Evolutionary conservation across 2,329 filamentous ascomycete species (phyloP).

Genomic region (Amesomyces nigricolor): DNA sequence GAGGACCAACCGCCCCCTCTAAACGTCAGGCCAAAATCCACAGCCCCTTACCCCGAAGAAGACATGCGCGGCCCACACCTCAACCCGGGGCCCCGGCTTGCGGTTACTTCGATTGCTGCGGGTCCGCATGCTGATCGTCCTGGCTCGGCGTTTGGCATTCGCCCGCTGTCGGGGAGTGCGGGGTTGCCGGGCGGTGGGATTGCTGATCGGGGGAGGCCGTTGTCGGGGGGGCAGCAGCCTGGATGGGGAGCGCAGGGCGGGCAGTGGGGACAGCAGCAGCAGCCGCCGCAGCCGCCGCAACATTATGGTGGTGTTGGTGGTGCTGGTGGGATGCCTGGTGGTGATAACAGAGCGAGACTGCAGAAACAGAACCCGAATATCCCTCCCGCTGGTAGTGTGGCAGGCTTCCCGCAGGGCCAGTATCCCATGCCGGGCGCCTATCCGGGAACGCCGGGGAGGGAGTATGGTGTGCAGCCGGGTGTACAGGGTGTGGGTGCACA

Average conservation of each 20-base stretch:
- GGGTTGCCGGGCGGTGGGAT: conserved; percentile 39
- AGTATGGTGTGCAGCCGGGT: conserved; percentile 37
- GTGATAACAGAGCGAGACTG: conserved; percentile 36
- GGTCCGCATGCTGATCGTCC: conserved; percentile 46
- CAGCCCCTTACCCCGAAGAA: conserved; percentile 50
- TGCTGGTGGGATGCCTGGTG: conserved; percentile 31
- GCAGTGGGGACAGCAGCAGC: conserved; percentile 12
- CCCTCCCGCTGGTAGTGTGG: conserved; percentile 10
- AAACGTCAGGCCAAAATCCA: conserved; percentile 41
- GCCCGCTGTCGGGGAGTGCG: conserved; percentile 34
- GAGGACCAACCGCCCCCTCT: conserved; percentile 56
- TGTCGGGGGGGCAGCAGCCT: too few species aligned
- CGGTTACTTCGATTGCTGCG: conserved; percentile 42
- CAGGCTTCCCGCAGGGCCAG: conserved; percentile 25
- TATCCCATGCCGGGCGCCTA: conserved; percentile 23
- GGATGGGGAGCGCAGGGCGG: background rate
- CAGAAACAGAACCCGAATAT: conserved; percentile 34
- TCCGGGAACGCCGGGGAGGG: conserved; percentile 4
- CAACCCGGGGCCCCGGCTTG: conserved; percentile 45
- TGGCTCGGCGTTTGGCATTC: conserved; percentile 50
- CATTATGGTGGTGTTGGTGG: conserved; percentile 13
- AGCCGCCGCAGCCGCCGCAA: conserved; percentile 13
- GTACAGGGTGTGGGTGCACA: conserved; percentile 25
- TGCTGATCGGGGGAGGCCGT: too few species aligned
- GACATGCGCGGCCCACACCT: conserved; percentile 39